These are phyloP conservation scores for Lasiosphaeria ovina DNA, from an alignment of 495 filamentous ascomycete species.

Conservation along the genomic window DNA sequence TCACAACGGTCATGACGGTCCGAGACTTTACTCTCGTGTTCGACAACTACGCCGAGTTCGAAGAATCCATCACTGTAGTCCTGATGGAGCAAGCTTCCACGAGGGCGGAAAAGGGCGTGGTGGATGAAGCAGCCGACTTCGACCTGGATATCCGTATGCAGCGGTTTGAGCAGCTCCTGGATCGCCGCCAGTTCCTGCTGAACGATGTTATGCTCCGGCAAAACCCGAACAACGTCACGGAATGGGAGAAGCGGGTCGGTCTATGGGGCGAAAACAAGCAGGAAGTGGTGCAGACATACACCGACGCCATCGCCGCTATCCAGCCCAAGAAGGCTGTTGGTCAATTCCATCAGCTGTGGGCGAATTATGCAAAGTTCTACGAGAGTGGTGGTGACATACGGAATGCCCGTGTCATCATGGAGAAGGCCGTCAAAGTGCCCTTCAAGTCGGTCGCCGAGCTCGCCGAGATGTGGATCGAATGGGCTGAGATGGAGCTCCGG, in stretches of 20 bases:
- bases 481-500: conserved; percentile 96
- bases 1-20: conserved; percentile 99
- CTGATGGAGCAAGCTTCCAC: conserved; percentile 84
- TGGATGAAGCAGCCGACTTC: conserved; percentile 86
- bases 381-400: conserved; percentile 83
- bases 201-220: conserved; percentile 96
- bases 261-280: conserved; percentile 93
- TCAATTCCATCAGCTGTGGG: conserved; percentile 92
- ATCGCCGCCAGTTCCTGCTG: conserved; percentile 90
- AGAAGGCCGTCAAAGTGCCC: conserved; percentile 95
- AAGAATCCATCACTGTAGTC: conserved; percentile 89
- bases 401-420: conserved; percentile 87
- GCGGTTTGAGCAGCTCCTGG: conserved; percentile 97
- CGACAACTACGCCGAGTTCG: conserved; percentile 94
- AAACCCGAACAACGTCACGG: conserved; percentile 92
- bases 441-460: conserved; percentile 94
- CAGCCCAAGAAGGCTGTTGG: conserved; percentile 94
- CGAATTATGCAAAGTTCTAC: conserved; percentile 97
- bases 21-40: conserved; percentile 96
- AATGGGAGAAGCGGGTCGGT: conserved; percentile 95
- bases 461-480: conserved; percentile 98
- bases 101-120: conserved; percentile 76
- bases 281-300: conserved; percentile 93
- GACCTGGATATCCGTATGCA: conserved; percentile 97
- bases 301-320: conserved; percentile 87